Evolutionary conservation across 768 basidiomycete genomes (phyloP).

Genomic region (Porpolomopsis calyptriformis): DNA sequence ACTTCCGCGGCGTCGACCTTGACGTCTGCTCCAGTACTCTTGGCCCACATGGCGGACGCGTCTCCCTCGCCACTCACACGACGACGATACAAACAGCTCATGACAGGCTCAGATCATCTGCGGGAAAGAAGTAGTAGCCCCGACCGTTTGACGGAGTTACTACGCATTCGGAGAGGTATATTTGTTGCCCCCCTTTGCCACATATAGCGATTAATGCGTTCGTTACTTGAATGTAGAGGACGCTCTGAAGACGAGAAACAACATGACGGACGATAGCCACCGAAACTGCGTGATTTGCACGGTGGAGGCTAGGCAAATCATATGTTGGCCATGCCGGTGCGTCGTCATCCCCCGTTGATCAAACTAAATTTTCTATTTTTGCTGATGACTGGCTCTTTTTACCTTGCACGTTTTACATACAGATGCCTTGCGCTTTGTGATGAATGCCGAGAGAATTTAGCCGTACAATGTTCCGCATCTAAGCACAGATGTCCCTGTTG

Average conservation of each 20-base stretch:
- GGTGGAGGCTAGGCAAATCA: slow-evolving; percentile 54
- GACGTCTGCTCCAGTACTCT: slow-evolving; percentile 32
- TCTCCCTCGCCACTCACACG: slow-evolving; percentile 39
- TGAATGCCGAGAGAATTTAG: slow-evolving; percentile 50
- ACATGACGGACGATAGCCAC: slow-evolving; percentile 10
- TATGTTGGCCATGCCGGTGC: slow-evolving; percentile 81
- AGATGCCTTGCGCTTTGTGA: slow-evolving; percentile 57
- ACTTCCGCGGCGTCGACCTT: slow-evolving; percentile 19
- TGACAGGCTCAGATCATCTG: slow-evolving; percentile 11
- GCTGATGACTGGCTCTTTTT: neutral
- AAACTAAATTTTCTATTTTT: slow-evolving; percentile 6
- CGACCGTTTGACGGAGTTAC: slow-evolving; percentile 3
- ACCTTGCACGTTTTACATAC: too few relatives aligned
- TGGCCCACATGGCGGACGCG: slow-evolving; percentile 43
- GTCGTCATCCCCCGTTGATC: too few relatives aligned
- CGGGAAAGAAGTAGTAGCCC: neutral
- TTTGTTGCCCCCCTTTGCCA: too few relatives aligned
- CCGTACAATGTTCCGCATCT: slow-evolving; percentile 40
- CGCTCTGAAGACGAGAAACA: neutral
- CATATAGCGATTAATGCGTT: too few relatives aligned
- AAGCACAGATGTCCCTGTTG: slow-evolving; percentile 64
- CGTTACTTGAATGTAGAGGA: neutral
- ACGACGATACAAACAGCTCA: slow-evolving; percentile 33
- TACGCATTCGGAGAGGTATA: neutral
- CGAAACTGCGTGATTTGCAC: slow-evolving; percentile 62